A percentile compares a stretch with the other conserved stretches of the same genome.
Conservation (phyloP, 768 basidiomycete species). For the Termitomyces sp. region DNA sequence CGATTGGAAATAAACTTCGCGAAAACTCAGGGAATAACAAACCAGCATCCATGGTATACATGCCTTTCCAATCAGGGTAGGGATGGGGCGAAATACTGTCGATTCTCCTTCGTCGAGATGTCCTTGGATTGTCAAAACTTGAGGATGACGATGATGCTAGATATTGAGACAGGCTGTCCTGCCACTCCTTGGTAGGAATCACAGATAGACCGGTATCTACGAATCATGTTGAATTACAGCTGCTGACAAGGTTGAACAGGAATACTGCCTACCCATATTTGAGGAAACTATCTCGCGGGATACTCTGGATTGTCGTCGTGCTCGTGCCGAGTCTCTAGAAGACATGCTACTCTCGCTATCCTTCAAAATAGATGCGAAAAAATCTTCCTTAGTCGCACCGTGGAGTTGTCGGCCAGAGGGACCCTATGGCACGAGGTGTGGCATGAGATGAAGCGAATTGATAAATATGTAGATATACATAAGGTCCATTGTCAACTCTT, state of each 20-base stretch:
- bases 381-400: constrained; percentile 69
- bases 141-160: constrained; percentile 33
- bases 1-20: not conserved
- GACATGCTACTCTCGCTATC: constrained; percentile 40
- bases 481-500: constrained; percentile 75
- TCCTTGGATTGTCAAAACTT: constrained; percentile 14
- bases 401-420: constrained; percentile 63
- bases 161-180: constrained; percentile 59
- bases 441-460: not conserved
- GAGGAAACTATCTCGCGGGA: constrained; percentile 79
- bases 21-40: not conserved
- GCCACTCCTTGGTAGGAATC: constrained; percentile 72
- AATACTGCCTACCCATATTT: constrained; percentile 37
- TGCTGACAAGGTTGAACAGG: not conserved
- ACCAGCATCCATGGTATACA: constrained; percentile 51
- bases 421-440: constrained; percentile 35
- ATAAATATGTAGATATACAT: constrained; percentile 38
- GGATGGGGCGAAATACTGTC: constrained; percentile 21
- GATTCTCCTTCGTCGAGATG: constrained; percentile 20
- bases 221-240: constrained; percentile 1
- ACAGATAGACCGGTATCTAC: constrained; percentile 57
- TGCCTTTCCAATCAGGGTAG: constrained; percentile 47
- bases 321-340: constrained; percentile 49
- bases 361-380: constrained; percentile 67
- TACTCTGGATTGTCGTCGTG: constrained; percentile 68